A percentile compares a stretch with the other conserved stretches of the same genome.
Conservation (phyloP, 83 land plant genomes). For the Picea engelmannii region DNA sequence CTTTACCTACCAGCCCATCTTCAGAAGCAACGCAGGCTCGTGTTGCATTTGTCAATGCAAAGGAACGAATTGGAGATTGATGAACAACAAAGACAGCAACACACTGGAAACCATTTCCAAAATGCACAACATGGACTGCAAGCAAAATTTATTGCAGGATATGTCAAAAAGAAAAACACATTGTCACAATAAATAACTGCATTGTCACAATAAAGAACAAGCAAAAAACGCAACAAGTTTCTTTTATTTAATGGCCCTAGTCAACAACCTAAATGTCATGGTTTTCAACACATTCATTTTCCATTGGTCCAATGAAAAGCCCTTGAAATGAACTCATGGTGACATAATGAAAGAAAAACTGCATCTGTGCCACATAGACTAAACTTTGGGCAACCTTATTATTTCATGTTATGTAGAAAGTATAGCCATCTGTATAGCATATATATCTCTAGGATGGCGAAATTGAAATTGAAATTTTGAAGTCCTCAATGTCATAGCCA, state of each 20-base stretch:
- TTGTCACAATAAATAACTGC: not conserved
- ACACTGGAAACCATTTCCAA: slow-evolving; percentile 36
- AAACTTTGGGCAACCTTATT: too few species aligned
- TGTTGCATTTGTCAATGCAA: slow-evolving; percentile 30
- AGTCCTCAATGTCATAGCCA: too few species aligned
- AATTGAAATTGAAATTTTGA: too few species aligned
- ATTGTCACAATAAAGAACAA: not conserved
- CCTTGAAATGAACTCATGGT: too few species aligned
- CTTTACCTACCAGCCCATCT: slow-evolving; percentile 56
- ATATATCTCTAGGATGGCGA: too few species aligned
- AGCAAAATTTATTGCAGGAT: not conserved
- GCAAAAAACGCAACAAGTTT: not conserved
- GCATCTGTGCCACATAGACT: too few species aligned
- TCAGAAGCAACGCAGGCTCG: slow-evolving; percentile 56
- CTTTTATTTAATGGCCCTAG: not conserved
- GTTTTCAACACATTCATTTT: too few species aligned
- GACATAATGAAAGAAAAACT: too few species aligned
- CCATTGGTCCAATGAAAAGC: too few species aligned
- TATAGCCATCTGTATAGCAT: too few species aligned
- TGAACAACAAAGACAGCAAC: slow-evolving; percentile 35
- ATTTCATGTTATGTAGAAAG: too few species aligned
- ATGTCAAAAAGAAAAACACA: not conserved
- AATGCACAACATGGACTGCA: slow-evolving; percentile 43
- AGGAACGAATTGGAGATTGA: slow-evolving; percentile 38
- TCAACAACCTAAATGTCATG: not conserved